Conservation (phyloP, 345 rosid genomes). For the Eucalyptus virginea region DNA sequence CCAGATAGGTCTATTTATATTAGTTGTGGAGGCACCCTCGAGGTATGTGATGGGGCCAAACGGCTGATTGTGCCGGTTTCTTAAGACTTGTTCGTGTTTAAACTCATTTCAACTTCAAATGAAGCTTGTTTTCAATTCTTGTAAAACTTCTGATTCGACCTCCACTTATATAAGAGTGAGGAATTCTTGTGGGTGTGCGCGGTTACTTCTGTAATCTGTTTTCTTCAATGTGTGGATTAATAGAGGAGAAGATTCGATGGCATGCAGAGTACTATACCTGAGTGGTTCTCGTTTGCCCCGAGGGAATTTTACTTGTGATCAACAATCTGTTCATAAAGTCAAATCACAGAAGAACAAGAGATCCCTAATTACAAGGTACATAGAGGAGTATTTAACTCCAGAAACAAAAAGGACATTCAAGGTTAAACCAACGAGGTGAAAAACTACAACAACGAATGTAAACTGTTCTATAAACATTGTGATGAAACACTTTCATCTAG, state of each 20-base stretch:
- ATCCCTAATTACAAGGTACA: background rate
- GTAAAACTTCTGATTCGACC: background rate
- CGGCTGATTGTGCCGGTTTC: background rate
- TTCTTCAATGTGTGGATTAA: background rate
- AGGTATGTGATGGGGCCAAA: background rate
- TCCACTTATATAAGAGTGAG: background rate
- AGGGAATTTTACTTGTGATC: background rate
- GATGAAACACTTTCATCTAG: background rate
- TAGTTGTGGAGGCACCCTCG: background rate
- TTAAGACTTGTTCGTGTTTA: background rate
- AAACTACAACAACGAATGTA: background rate
- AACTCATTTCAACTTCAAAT: background rate
- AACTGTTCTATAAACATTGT: background rate
- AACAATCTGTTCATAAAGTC: background rate
- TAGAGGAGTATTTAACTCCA: background rate
- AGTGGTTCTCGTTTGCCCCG: background rate
- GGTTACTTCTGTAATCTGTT: background rate
- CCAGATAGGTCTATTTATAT: background rate
- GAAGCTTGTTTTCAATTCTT: background rate
- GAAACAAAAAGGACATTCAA: background rate
- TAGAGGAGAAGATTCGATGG: background rate
- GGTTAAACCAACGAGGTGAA: background rate
- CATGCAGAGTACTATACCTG: background rate
- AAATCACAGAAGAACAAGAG: background rate
- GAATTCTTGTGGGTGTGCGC: background rate